Percentiles rank a stretch among this genome's conserved stretches.
Evolutionary conservation across 2,329 filamentous ascomycete genomes (phyloP).

Genomic region (Alternaria viburni): DNA sequence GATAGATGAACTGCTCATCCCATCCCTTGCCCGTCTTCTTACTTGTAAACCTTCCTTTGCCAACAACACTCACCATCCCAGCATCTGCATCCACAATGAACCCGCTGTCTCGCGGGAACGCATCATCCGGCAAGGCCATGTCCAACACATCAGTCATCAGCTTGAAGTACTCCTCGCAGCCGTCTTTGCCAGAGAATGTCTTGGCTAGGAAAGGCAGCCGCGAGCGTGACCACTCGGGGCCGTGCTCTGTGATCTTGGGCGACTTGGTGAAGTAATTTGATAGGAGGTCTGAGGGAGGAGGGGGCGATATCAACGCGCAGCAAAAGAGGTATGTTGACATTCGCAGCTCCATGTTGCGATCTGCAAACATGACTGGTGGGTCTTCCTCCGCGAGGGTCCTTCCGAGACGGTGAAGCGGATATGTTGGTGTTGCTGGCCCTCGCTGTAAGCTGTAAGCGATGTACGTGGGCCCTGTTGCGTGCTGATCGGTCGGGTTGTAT

Average conservation of each 20-base stretch:
- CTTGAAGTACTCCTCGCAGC: constrained; percentile 50
- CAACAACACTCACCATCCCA: constrained; percentile 47
- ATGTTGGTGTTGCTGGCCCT: background rate
- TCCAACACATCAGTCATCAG: constrained; percentile 42
- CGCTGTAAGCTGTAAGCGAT: constrained; percentile 3
- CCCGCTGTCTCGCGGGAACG: constrained; percentile 41
- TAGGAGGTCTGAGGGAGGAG: constrained; percentile 33
- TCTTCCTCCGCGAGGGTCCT: background rate
- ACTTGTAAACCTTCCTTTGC: constrained; percentile 43
- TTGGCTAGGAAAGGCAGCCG: constrained; percentile 50
- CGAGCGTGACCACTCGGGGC: constrained; percentile 46
- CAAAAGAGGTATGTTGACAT: constrained; percentile 37
- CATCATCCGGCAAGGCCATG: constrained; percentile 39
- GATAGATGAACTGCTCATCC: constrained; percentile 52
- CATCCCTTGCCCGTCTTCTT: constrained; percentile 50
- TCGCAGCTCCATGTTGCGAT: constrained; percentile 27
- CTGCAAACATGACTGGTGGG: constrained; percentile 16
- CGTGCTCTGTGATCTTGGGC: constrained; percentile 52
- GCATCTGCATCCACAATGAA: constrained; percentile 48
- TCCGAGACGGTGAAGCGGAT: constrained; percentile 1
- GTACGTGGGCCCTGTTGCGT: background rate
- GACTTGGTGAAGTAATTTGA: constrained; percentile 30
- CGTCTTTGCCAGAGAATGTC: constrained; percentile 42
- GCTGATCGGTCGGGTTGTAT: background rate
- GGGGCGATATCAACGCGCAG: constrained; percentile 33